phyloP scores from a whole-genome alignment of 1,139 yeast genomes.

The Yamadazyma dushanensis region DNA sequence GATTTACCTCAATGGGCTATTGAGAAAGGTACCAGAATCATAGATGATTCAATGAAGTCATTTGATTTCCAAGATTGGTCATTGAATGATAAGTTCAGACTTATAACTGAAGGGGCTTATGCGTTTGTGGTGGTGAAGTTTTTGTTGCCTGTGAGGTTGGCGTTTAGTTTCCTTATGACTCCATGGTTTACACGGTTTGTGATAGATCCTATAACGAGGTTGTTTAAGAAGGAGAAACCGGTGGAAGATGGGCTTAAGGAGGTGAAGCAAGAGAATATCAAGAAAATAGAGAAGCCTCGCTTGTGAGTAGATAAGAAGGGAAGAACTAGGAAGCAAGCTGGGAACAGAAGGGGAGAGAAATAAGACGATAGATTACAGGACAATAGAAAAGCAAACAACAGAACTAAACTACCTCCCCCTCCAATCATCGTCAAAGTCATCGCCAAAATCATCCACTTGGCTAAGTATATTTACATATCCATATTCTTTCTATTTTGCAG shows the following conservation, averaged over 20 bases:
- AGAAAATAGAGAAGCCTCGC: constrained; percentile 34
- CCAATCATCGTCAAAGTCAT: too few relatives aligned
- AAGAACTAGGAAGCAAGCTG: too few relatives aligned
- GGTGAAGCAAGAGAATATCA: constrained; percentile 12
- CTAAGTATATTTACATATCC: too few relatives aligned
- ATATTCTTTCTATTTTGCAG: too few relatives aligned
- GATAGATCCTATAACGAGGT: constrained; percentile 50
- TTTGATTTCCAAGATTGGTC: constrained; percentile 37
- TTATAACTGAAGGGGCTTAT: constrained; percentile 82
- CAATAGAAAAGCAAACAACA: too few relatives aligned
- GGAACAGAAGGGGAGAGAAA: too few relatives aligned
- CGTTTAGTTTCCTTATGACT: constrained; percentile 57
- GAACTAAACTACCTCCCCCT: too few relatives aligned
- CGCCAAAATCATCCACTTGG: too few relatives aligned
- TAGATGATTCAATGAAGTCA: constrained; percentile 45
- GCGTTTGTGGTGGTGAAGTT: constrained; percentile 79
- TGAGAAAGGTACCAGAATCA: constrained; percentile 58
- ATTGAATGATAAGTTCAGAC: constrained; percentile 53
- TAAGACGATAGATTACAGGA: too few relatives aligned
- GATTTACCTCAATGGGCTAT: constrained; percentile 70
- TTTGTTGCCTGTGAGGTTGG: constrained; percentile 58
- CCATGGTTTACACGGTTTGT: constrained; percentile 67
- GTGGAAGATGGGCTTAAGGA: constrained; percentile 5
- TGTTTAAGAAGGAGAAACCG: constrained; percentile 24
- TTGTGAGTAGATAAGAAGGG: too few relatives aligned